phyloP scores from a whole-genome alignment of 2,329 filamentous ascomycete species.

The Arthrobotrys sinensis region DNA sequence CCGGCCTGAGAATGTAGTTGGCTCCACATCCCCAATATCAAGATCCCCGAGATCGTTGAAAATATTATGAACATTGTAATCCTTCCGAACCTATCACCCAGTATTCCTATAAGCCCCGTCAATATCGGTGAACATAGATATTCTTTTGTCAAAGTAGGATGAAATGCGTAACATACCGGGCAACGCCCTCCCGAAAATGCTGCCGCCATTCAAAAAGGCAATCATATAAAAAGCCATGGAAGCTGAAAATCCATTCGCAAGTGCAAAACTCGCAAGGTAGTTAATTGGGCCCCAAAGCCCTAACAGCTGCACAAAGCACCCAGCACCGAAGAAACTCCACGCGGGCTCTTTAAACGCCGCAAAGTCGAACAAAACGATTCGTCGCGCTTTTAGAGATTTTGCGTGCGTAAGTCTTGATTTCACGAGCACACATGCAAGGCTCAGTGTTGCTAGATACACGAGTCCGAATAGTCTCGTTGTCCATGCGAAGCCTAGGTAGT shows the following conservation, averaged over 20 bases:
- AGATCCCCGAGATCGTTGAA: slow-evolving; percentile 49
- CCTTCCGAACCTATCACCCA: slow-evolving; percentile 54
- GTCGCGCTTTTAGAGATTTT: slow-evolving; percentile 49
- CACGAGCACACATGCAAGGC: slow-evolving; percentile 49
- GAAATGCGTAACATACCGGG: slow-evolving; percentile 29
- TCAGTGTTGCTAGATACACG: slow-evolving; percentile 39
- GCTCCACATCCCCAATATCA: slow-evolving; percentile 58
- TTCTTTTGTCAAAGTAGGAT: not conserved
- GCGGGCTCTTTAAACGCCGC: slow-evolving; percentile 59
- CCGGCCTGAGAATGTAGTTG: slow-evolving; percentile 50
- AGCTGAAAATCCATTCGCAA: slow-evolving; percentile 50
- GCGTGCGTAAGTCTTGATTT: slow-evolving; percentile 46
- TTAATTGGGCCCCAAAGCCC: slow-evolving; percentile 58
- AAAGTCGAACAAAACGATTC: slow-evolving; percentile 56
- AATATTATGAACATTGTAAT: slow-evolving; percentile 57
- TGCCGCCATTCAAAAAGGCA: slow-evolving; percentile 58
- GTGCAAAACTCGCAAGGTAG: slow-evolving; percentile 59
- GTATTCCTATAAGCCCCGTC: slow-evolving; percentile 13
- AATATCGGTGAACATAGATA: not conserved
- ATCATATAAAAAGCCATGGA: slow-evolving; percentile 59
- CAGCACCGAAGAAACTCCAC: slow-evolving; percentile 56
- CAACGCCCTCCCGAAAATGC: slow-evolving; percentile 53
- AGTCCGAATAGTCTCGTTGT: slow-evolving; percentile 52
- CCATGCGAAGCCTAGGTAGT: slow-evolving; percentile 47
- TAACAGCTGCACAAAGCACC: slow-evolving; percentile 55